Percentiles rank a stretch among this genome's conserved stretches.
Conservation (phyloP, 106 monocot species). For the Dendrobium catenatum region DNA sequence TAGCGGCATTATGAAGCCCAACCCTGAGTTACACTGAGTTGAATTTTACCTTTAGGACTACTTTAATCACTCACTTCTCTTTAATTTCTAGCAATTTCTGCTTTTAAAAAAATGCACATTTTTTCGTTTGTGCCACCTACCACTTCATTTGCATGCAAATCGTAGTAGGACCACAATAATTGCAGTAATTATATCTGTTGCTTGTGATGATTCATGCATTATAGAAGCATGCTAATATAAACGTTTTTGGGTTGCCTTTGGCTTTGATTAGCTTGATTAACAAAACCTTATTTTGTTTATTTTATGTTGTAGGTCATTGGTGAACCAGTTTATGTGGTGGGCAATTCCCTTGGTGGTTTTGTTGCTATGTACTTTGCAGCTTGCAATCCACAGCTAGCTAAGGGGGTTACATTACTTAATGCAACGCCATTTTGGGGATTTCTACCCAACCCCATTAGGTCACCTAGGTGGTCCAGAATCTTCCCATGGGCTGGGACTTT, state of each 20-base stretch:
- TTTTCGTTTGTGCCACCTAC: not conserved
- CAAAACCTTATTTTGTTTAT: not conserved
- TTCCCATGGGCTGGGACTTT: slow-evolving; percentile 94
- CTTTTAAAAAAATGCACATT: not conserved
- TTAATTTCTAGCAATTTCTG: not conserved
- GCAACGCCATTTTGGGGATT: slow-evolving; percentile 99
- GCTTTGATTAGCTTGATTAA: not conserved
- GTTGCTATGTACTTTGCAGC: slow-evolving; percentile 77
- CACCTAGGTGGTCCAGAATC: slow-evolving; percentile 65
- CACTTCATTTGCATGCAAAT: not conserved
- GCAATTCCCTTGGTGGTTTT: slow-evolving; percentile 94
- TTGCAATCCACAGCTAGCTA: slow-evolving; percentile 60
- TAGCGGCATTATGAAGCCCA: no score
- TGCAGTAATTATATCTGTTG: not conserved
- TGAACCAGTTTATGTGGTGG: slow-evolving; percentile 89
- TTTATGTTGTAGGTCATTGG: slow-evolving; percentile 62
- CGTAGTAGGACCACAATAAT: not conserved
- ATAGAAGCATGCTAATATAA: not conserved
- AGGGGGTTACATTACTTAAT: slow-evolving; percentile 89
- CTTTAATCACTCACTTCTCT: not conserved
- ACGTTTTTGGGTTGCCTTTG: not conserved
- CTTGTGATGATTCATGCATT: not conserved
- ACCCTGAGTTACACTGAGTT: not conserved
- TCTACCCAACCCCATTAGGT: slow-evolving; percentile 73
- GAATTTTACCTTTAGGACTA: not conserved